phyloP scores from a whole-genome alignment of 2,329 filamentous ascomycete genomes.

The Penicillium griseofulvum region DNA sequence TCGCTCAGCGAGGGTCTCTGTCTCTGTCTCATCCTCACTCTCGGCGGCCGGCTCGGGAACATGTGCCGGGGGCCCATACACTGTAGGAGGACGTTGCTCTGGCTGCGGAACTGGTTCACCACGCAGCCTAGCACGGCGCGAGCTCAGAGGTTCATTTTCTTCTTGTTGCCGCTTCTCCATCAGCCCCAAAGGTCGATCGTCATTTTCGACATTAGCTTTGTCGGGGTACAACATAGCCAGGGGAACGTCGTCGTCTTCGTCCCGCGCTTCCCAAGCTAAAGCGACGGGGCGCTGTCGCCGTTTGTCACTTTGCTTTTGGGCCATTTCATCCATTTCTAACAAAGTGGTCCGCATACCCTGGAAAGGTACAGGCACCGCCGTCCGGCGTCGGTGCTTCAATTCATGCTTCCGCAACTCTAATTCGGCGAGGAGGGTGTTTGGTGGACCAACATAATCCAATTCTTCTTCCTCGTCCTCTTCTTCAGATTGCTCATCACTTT shows the following conservation, averaged over 20 bases:
- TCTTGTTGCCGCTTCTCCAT: constrained; percentile 74
- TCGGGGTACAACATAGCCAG: constrained; percentile 73
- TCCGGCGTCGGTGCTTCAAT: constrained; percentile 74
- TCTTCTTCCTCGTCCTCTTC: constrained; percentile 46
- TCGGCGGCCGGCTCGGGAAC: constrained; percentile 27
- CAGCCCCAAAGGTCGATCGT: constrained; percentile 45
- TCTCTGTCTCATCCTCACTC: constrained; percentile 42
- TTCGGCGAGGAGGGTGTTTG: constrained; percentile 89
- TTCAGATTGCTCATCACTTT: constrained; percentile 24
- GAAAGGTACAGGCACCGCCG: constrained; percentile 57
- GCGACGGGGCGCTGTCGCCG: constrained; percentile 71
- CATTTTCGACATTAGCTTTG: constrained; percentile 32
- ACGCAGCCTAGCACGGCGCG: constrained; percentile 70
- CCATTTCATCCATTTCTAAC: constrained; percentile 84
- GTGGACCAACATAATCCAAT: constrained; percentile 62
- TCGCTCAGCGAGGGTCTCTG: constrained; percentile 48
- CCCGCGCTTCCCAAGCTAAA: constrained; percentile 77
- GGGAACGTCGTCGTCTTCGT: constrained; percentile 79
- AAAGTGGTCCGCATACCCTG: constrained; percentile 83
- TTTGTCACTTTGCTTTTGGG: constrained; percentile 74
- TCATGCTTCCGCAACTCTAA: constrained; percentile 87
- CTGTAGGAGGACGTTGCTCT: constrained; percentile 34
- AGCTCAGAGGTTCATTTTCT: constrained; percentile 85
- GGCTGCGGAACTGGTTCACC: constrained; percentile 51
- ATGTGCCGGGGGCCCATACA: constrained; percentile 27